phyloP scores from a whole-genome alignment of 2,329 filamentous ascomycete genomes.

The Aquanectria penicillioides region DNA sequence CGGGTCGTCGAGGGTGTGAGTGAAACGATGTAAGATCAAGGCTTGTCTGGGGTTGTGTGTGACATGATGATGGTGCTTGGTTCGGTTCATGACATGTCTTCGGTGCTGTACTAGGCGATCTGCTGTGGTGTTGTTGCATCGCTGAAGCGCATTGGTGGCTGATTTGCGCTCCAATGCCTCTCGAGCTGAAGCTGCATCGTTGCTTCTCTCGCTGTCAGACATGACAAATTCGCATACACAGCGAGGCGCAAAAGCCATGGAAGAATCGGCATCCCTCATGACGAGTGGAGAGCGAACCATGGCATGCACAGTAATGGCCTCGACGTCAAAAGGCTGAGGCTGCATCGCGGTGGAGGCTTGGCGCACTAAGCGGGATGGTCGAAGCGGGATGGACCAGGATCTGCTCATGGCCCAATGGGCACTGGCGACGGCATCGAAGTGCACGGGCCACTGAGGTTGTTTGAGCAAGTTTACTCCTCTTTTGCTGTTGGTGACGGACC shows the following conservation, averaged over 20 bases:
- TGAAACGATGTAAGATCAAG: slow-evolving; percentile 5
- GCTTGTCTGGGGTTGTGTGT: neutral
- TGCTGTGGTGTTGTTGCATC: too few relatives aligned
- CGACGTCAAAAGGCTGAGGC: too few relatives aligned
- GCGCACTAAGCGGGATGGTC: slow-evolving; percentile 28
- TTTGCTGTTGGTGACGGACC: slow-evolving; percentile 27
- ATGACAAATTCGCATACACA: too few relatives aligned
- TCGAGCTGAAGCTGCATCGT: too few relatives aligned
- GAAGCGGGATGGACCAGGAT: slow-evolving; percentile 13
- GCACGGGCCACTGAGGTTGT: slow-evolving; percentile 45
- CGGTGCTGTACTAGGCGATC: too few relatives aligned
- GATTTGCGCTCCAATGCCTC: neutral
- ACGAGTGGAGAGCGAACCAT: too few relatives aligned
- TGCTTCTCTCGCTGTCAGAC: too few relatives aligned
- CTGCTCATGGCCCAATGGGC: slow-evolving; percentile 32
- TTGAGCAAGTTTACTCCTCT: slow-evolving; percentile 51
- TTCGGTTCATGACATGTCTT: slow-evolving; percentile 3
- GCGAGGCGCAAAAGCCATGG: neutral
- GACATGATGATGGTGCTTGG: neutral
- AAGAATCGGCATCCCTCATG: slow-evolving; percentile 4
- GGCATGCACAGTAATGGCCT: too few relatives aligned
- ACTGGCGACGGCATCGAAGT: neutral
- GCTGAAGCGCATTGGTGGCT: too few relatives aligned
- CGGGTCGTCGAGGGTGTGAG: too few relatives aligned
- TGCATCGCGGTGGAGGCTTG: slow-evolving; percentile 9